A percentile compares a stretch with the other conserved stretches of the same genome.
These are phyloP conservation scores for Saussurea involucrata DNA, from an alignment of 129 eudicot species.

Conservation along the genomic window DNA sequence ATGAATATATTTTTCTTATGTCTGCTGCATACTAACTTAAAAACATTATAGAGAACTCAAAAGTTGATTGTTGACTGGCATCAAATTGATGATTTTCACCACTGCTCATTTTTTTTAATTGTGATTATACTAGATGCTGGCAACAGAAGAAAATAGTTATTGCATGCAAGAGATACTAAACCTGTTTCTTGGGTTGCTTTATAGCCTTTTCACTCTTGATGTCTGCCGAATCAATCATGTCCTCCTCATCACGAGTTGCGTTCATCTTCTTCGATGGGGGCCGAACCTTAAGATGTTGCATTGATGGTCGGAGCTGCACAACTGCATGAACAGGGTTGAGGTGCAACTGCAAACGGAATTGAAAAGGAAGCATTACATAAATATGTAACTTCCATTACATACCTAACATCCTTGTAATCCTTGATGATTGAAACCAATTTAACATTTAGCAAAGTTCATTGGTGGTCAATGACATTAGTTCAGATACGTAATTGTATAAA, in stretches of 20 bases:
- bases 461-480: neutral
- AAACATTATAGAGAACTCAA: neutral
- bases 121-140: neutral
- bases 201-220: slow-evolving; percentile 30
- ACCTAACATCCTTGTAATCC: slow-evolving; percentile 4
- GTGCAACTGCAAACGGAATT: slow-evolving; percentile 74
- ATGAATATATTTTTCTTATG: neutral
- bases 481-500: neutral
- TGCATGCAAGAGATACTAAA: slow-evolving; percentile 17
- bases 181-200: slow-evolving; percentile 66
- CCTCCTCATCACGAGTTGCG: slow-evolving; percentile 28
- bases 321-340: slow-evolving; percentile 81
- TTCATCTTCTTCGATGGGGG: slow-evolving; percentile 31
- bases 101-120: neutral
- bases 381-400: neutral
- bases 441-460: neutral
- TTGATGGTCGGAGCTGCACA: slow-evolving; percentile 90
- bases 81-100: neutral
- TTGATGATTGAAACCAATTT: neutral
- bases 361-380: slow-evolving; percentile 7
- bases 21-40: neutral
- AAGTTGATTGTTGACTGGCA: neutral
- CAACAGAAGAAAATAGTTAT: slow-evolving; percentile 7
- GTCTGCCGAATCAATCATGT: slow-evolving; percentile 28
- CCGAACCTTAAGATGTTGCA: slow-evolving; percentile 48